phyloP scores from a whole-genome alignment of 2,329 filamentous ascomycete genomes.

The Aspergillus novofumigatus region DNA sequence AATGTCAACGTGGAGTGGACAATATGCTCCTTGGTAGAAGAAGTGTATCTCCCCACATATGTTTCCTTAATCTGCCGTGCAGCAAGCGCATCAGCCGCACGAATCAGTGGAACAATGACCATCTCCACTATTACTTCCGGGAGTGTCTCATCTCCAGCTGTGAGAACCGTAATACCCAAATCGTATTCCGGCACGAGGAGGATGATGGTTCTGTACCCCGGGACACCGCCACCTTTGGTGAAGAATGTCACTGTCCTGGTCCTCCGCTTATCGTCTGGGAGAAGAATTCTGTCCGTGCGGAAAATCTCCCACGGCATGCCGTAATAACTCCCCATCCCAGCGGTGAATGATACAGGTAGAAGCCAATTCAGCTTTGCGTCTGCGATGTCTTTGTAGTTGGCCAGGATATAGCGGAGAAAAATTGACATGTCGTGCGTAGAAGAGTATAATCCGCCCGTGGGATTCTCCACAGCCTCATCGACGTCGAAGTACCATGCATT shows the following conservation, averaged over 20 bases:
- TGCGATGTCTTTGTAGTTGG: conserved; percentile 39
- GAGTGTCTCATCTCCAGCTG: conserved; percentile 14
- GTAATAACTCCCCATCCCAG: conserved; percentile 38
- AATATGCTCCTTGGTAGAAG: neutral
- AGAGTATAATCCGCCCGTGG: conserved; percentile 42
- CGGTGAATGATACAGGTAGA: conserved; percentile 35
- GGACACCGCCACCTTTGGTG: conserved; percentile 43
- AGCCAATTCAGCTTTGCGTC: conserved; percentile 43
- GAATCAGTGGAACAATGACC: conserved; percentile 14
- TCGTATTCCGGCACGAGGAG: conserved; percentile 42
- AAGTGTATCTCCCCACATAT: conserved; percentile 8
- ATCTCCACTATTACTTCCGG: conserved; percentile 8
- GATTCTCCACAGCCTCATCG: neutral
- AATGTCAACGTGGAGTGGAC: conserved; percentile 3
- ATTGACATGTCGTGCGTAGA: conserved; percentile 40
- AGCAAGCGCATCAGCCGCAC: conserved; percentile 15
- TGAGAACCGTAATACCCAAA: conserved; percentile 42
- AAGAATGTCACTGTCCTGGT: conserved; percentile 37
- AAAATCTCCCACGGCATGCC: conserved; percentile 49
- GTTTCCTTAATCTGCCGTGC: conserved; percentile 4
- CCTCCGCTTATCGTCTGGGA: conserved; percentile 19
- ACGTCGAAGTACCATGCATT: conserved; percentile 23
- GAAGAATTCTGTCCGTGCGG: conserved; percentile 37
- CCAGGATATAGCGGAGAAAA: conserved; percentile 42
- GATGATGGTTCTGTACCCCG: conserved; percentile 41